Conservation (phyloP, 2,329 filamentous ascomycete species). For the Venturia effusa region DNA sequence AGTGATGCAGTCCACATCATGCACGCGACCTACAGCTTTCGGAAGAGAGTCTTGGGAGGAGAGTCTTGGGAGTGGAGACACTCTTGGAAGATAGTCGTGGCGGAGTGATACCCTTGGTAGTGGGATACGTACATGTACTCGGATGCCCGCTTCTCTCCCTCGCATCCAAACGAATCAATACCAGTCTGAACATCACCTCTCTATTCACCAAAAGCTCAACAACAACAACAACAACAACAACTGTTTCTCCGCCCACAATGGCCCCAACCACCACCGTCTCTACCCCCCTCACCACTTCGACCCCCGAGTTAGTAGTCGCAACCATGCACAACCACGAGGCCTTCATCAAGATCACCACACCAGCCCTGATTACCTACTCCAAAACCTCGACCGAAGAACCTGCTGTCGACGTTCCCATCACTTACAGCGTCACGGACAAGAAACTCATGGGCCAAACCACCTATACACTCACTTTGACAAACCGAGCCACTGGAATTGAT, state of each 20-base stretch:
- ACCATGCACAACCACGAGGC: slow-evolving; percentile 29
- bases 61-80: neutral
- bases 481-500: slow-evolving; percentile 23
- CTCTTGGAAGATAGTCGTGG: neutral
- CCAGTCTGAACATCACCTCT: neutral
- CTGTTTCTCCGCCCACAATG: neutral
- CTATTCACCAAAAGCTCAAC: neutral
- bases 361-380: slow-evolving; percentile 23
- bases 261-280: slow-evolving; percentile 25
- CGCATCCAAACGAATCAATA: neutral
- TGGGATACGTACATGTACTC: neutral
- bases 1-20: neutral
- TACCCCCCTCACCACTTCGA: slow-evolving; percentile 22
- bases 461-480: slow-evolving; percentile 31
- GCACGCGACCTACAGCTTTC: neutral
- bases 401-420: slow-evolving; percentile 16
- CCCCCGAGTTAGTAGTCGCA: slow-evolving; percentile 20
- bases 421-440: slow-evolving; percentile 28
- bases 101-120: neutral
- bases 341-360: slow-evolving; percentile 29
- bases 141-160: neutral
- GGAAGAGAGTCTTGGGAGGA: no score
- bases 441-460: slow-evolving; percentile 31
- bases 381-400: slow-evolving; percentile 23
- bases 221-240: neutral